Base-by-base conservation (phyloP, 768 basidiomycete species). In the Hericium coralloides region DNA sequence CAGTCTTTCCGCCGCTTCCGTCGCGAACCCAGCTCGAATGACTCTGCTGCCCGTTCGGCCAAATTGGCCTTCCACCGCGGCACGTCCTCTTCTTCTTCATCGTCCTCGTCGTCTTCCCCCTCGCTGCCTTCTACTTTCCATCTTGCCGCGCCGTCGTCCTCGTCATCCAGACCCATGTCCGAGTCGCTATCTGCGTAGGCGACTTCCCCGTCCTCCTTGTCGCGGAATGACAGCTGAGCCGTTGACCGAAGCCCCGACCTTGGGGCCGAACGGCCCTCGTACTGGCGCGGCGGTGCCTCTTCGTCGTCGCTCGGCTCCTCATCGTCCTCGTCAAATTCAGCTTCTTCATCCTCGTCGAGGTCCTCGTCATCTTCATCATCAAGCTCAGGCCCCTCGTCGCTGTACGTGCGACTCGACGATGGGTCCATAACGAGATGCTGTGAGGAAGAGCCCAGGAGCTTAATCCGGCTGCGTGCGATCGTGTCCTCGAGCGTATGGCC, bases 131-230 rank as follows among this genome's bases (percentile, higher is more conserved):
- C 68, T 31, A 8, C 52, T 52, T 23, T 59, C 38, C 55, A 62
- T 25, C n/a, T 63, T 15, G 67, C 26, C 26, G 26, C 69, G 23
- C 71, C 71, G 8, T 72, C 69, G 18, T 79, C 78, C 26, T 74
- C 75, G 12, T 79, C 79, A 26, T 77, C 78, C 22, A 78, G 73
- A 43, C 72, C 78, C n/a, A 78, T 60, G 56, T 92, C 89, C 1
- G 89, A 91, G 65, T 91, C 89, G 62, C 85, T 88, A 45, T 91
- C 87, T 2, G 84, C 88, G 60, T 86, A 92, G 52, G 81, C 81
- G 23, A 87, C 68, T 10, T 78, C 77, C 3, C 72, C 69, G 17
- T 68, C 69, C 49, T 73, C 69, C 41, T 69, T 70, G 36, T 69
- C 72, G 23, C 66, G 68, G 2, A 68, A 72, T 12, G 76, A 73